phyloP scores from a whole-genome alignment of 345 rosid genomes.

The Ceriops zippeliana region DNA sequence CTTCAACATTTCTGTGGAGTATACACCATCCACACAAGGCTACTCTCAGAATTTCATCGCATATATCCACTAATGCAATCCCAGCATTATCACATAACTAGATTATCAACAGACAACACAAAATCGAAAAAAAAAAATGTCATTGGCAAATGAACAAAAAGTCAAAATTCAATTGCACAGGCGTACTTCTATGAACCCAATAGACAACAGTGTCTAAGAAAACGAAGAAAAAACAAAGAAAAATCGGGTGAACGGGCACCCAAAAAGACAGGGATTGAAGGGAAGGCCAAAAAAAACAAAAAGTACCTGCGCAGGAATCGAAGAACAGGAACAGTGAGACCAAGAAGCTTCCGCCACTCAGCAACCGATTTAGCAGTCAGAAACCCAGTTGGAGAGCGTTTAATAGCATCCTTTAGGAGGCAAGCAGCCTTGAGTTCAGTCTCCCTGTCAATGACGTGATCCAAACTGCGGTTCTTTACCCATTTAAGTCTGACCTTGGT shows the following conservation, averaged over 20 bases:
- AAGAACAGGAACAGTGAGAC: constrained; percentile 90
- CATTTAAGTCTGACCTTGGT: constrained; percentile 81
- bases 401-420: constrained; percentile 85
- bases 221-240: not conserved
- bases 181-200: no score
- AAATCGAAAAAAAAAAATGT: not conserved
- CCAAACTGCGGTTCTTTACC: constrained; percentile 81
- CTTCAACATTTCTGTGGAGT: no score
- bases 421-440: constrained; percentile 93
- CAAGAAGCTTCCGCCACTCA: constrained; percentile 92
- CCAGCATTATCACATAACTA: no score
- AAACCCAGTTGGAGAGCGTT: constrained; percentile 78
- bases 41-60: not conserved
- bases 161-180: not conserved
- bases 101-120: not conserved
- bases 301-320: constrained; percentile 80
- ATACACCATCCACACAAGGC: no score
- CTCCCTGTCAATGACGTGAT: constrained; percentile 76
- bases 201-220: no score
- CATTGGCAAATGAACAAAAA: not conserved
- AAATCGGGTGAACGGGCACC: no score
- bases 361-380: constrained; percentile 84
- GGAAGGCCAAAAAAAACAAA: not conserved
- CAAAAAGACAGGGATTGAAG: no score
- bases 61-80: not conserved